These are phyloP conservation scores for Biscogniauxia mediterranea DNA, from an alignment of 2,329 filamentous ascomycete species.

Conservation along the genomic window DNA sequence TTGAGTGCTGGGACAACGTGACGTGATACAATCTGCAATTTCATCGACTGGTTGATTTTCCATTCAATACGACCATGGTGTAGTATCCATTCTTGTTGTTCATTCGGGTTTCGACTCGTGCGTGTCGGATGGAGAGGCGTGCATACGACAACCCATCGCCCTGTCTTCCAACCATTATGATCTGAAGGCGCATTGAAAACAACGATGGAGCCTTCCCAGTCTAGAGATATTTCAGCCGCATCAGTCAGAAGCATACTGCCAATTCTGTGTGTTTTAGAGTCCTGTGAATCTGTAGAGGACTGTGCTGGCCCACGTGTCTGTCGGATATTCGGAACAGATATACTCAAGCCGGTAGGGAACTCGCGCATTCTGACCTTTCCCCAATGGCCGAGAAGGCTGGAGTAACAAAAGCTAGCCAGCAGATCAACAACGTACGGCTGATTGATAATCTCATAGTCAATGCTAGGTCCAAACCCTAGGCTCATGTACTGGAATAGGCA, in stretches of 20 bases:
- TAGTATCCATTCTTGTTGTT: constrained; percentile 7
- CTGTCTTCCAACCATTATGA: constrained; percentile 9
- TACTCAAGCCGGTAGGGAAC: constrained; percentile 40
- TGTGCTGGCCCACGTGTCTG: not conserved
- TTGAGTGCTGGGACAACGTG: constrained; percentile 17
- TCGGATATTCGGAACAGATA: constrained; percentile 28
- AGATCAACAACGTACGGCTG: constrained; percentile 84
- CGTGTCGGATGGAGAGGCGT: constrained; percentile 1
- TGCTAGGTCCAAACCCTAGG: constrained; percentile 79
- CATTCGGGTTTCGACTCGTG: not conserved
- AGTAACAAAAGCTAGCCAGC: constrained; percentile 78
- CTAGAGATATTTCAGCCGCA: constrained; percentile 18
- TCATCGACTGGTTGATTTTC: not conserved
- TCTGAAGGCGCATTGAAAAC: constrained; percentile 3
- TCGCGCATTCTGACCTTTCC: not conserved
- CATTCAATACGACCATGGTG: constrained; percentile 25
- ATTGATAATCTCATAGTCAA: constrained; percentile 79
- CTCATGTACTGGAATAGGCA: constrained; percentile 88
- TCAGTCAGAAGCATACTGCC: constrained; percentile 14
- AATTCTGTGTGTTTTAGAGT: not conserved
- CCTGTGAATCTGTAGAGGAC: not conserved
- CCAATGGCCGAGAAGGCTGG: constrained; percentile 41
- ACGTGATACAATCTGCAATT: constrained; percentile 19
- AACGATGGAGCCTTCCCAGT: constrained; percentile 9
- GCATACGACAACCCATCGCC: constrained; percentile 28